phyloP scores from a whole-genome alignment of 108 stramenopile genomes.

The Cylindrotheca closterium region DNA sequence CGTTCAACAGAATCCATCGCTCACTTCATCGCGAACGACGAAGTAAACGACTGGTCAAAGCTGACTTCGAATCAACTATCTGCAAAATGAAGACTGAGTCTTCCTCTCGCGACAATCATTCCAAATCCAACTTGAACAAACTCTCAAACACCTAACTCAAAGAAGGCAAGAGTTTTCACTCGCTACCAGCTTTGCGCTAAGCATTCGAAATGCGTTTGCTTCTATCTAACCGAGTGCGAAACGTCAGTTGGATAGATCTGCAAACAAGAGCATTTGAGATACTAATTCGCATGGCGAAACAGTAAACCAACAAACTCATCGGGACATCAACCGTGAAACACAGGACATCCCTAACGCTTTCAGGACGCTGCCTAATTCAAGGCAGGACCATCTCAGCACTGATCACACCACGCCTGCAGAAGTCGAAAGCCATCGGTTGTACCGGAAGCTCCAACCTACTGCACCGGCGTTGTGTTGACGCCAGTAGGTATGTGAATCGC shows the following conservation, averaged over 20 bases:
- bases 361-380: too few species aligned
- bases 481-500: too few species aligned
- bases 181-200: not conserved
- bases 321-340: too few species aligned
- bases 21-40: not conserved
- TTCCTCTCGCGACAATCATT: not conserved
- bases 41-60: not conserved
- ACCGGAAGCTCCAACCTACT: too few species aligned
- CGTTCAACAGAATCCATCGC: not conserved
- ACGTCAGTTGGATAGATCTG: not conserved
- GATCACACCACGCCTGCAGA: too few species aligned
- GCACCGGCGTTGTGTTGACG: too few species aligned
- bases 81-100: not conserved
- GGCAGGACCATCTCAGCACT: too few species aligned
- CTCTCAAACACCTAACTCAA: not conserved
- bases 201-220: not conserved
- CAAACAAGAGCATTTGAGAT: constrained; percentile 4
- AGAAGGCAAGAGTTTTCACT: not conserved
- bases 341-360: too few species aligned
- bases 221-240: not conserved
- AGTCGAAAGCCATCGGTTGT: too few species aligned
- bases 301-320: constrained; percentile 24
- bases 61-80: not conserved
- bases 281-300: constrained; percentile 21
- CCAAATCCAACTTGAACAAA: not conserved